Base-by-base conservation (phyloP, 2,329 filamentous ascomycete species). In the Colletotrichum sublineola region DNA sequence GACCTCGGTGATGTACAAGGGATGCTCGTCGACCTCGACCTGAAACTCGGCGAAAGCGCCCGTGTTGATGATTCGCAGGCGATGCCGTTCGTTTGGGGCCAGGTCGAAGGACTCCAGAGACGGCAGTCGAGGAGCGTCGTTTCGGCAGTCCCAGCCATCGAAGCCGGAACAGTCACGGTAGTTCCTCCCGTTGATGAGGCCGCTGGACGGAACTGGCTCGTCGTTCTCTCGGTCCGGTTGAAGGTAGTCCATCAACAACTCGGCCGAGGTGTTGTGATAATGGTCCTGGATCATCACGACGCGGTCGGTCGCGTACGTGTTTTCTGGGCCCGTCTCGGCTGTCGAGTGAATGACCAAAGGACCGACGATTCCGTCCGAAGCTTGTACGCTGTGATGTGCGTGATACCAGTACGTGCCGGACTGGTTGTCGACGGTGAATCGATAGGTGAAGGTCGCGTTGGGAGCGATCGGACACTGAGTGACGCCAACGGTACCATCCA, bases 41-140 rank as follows among this genome's bases (percentile, higher is more conserved):
- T 94, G 92, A 74, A 94, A 92, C 77, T 90, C 90, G 2, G 91
- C 91, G 77, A 93, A 93, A 0, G 90, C 91, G 14, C 90, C 92
- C 11, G 91, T 87, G 74, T 94, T 94, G 74, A 93, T 84, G 74
- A 94, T 86, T 18, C 92, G 88, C 61, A 94, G 81, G 55, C 91
- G 87, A 75, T 94, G 93, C 1, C 85, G 86, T 62, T 87, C 85
- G 2, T 87, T 86, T 1, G 86, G 84, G n/a, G 85, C 77, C 5
- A 91, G 80, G 29, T 85, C 80, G 1, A 84, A 75, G 0, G 77
- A 75, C 0, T 80, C 77, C 1, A 82, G 79, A 0, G 80, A 76
- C 1, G 20, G 20, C 5, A 68, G 24, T 2, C 58, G 44, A 29
- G 68, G 18, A 4, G 40, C 50, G 7, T 4, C 36, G 56, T 79